Evolutionary conservation across 2,329 filamentous ascomycete species (phyloP).

Genomic region (Penicillium sp.): DNA sequence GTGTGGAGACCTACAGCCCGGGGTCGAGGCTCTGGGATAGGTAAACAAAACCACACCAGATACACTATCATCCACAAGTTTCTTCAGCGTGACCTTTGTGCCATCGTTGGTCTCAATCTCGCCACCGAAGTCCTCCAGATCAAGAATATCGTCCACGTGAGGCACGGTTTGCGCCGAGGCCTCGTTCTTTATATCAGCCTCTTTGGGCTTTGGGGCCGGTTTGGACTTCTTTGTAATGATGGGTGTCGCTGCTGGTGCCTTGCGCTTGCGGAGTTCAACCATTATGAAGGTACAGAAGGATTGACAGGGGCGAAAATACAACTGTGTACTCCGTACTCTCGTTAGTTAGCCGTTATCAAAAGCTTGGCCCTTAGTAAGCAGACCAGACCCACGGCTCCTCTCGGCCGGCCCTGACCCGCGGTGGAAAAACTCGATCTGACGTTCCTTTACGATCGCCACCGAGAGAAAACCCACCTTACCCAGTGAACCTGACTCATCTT

Average conservation of each 20-base stretch:
- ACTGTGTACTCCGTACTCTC: not conserved
- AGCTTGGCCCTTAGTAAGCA: constrained; percentile 3
- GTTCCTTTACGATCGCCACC: constrained; percentile 16
- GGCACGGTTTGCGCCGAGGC: constrained; percentile 17
- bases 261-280: constrained; percentile 60
- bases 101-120: constrained; percentile 84
- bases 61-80: constrained; percentile 76
- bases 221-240: constrained; percentile 30
- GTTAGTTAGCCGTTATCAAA: not conserved
- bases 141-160: constrained; percentile 49
- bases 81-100: constrained; percentile 69
- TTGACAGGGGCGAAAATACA: not conserved
- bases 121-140: constrained; percentile 54
- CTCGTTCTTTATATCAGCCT: constrained; percentile 20
- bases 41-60: constrained; percentile 87
- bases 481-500: constrained; percentile 15
- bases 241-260: constrained; percentile 48
- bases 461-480: constrained; percentile 10
- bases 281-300: constrained; percentile 16
- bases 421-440: constrained; percentile 17
- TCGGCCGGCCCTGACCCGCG: constrained; percentile 17
- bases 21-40: constrained; percentile 90
- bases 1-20: constrained; percentile 67
- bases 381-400: constrained; percentile 22
- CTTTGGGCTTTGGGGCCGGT: constrained; percentile 28